These are phyloP conservation scores for Kluyveromyces nonfermentans DNA, from an alignment of 805 yeast genomes.

Conservation along the genomic window DNA sequence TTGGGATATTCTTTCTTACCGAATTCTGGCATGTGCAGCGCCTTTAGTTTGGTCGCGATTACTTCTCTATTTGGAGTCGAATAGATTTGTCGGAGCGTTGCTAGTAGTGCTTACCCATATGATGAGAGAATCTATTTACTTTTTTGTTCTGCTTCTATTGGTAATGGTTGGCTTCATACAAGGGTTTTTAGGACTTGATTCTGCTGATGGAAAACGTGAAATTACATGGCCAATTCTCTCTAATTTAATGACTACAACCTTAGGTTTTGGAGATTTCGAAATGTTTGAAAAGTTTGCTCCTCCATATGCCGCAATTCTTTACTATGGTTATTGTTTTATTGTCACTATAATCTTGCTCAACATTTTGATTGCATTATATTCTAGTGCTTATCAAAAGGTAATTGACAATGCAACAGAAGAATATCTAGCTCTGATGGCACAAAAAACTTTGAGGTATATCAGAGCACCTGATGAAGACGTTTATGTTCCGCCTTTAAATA, in stretches of 20 bases:
- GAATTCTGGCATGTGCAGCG: constrained; percentile 69
- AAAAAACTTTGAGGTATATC: constrained; percentile 72
- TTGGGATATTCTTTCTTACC: constrained; percentile 51
- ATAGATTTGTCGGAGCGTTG: constrained; percentile 80
- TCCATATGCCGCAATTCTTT: constrained; percentile 76
- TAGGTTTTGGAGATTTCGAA: constrained; percentile 66
- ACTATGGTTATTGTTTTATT: constrained; percentile 68
- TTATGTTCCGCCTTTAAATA: constrained; percentile 76
- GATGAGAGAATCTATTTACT: constrained; percentile 81
- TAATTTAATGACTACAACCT: constrained; percentile 59
- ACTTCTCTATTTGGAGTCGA: constrained; percentile 66
- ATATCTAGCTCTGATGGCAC: constrained; percentile 74
- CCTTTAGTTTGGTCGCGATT: constrained; percentile 83
- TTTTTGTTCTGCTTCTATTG: constrained; percentile 62
- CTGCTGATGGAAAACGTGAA: constrained; percentile 77
- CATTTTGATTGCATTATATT: constrained; percentile 74
- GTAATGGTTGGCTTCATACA: constrained; percentile 76
- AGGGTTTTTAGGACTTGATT: constrained; percentile 79
- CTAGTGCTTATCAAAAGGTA: constrained; percentile 74
- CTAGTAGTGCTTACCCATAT: constrained; percentile 73
- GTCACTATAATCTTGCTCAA: constrained; percentile 70
- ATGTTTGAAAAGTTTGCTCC: constrained; percentile 67
- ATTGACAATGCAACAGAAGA: constrained; percentile 79
- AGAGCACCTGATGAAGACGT: constrained; percentile 85
- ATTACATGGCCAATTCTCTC: constrained; percentile 56